Conservation (phyloP, 2,329 filamentous ascomycete species). For the Calonectria pseudoturangicola region DNA sequence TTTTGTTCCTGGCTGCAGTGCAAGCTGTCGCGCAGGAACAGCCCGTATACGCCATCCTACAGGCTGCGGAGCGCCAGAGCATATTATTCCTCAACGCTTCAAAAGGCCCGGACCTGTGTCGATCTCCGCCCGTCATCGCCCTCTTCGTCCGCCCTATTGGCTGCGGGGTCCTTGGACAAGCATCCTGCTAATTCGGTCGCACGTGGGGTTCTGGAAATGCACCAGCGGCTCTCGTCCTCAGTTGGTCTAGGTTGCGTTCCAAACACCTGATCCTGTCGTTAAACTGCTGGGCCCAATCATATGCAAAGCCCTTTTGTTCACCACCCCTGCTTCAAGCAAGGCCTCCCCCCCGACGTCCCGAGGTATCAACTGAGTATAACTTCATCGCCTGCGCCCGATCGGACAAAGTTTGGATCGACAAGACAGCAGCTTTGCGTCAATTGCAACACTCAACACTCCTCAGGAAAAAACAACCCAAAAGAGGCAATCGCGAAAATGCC, state of each 20-base stretch:
- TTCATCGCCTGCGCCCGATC: neutral
- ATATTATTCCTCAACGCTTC: constrained; percentile 3
- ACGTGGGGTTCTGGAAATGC: constrained; percentile 47
- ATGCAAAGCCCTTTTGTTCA: constrained; percentile 7
- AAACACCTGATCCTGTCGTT: constrained; percentile 49
- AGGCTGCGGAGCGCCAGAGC: neutral
- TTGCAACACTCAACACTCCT: neutral
- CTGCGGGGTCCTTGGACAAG: constrained; percentile 38
- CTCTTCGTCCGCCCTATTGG: constrained; percentile 42
- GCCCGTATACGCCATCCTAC: constrained; percentile 3
- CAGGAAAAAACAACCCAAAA: neutral
- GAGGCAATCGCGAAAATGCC: constrained; percentile 36
- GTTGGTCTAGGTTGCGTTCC: constrained; percentile 18
- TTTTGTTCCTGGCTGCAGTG: neutral
- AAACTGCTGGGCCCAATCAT: constrained; percentile 29
- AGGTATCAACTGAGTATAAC: constrained; percentile 17
- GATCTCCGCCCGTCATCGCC: constrained; percentile 39
- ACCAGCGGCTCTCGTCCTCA: constrained; percentile 39
- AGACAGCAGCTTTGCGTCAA: constrained; percentile 1
- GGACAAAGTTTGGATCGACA: neutral
- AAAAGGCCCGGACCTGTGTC: constrained; percentile 41
- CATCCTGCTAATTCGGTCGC: constrained; percentile 44
- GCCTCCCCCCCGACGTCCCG: constrained; percentile 15
- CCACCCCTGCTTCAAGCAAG: constrained; percentile 19
- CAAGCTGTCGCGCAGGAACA: constrained; percentile 11